A percentile compares a stretch with the other conserved stretches of the same genome.
phyloP scores from a whole-genome alignment of 148 eudicot genomes.

The Rhododendron ovatum region DNA sequence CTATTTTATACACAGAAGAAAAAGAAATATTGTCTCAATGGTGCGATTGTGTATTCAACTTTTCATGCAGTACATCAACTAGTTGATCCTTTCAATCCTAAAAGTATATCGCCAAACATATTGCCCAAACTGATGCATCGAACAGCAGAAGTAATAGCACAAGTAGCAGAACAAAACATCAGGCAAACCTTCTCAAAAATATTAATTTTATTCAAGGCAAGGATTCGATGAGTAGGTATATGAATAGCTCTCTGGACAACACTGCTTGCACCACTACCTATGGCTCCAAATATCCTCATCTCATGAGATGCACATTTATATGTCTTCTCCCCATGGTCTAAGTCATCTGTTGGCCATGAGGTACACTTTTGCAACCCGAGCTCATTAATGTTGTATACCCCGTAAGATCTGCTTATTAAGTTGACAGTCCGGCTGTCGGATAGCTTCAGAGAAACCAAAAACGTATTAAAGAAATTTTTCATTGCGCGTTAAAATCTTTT shows the following conservation, averaged over 20 bases:
- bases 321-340: conserved; percentile 56
- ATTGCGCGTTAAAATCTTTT: not conserved
- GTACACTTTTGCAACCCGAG: conserved; percentile 79
- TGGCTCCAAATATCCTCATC: conserved; percentile 91
- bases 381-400: conserved; percentile 85
- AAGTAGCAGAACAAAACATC: not conserved
- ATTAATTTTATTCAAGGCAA: conserved; percentile 94
- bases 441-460: conserved; percentile 27
- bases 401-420: conserved; percentile 84
- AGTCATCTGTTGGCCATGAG: conserved; percentile 51
- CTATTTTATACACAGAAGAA: not conserved
- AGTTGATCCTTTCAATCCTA: not conserved
- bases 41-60: not conserved
- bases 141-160: not conserved
- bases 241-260: conserved; percentile 95
- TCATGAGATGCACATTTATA: conserved; percentile 82
- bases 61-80: not conserved
- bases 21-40: not conserved
- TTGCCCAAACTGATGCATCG: not conserved
- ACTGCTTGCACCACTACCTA: conserved; percentile 98
- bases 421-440: conserved; percentile 79
- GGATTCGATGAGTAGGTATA: conserved; percentile 75
- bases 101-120: not conserved
- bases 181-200: conserved; percentile 82
- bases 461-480: not conserved